Evolutionary conservation across 1,284 basidiomycete genomes (phyloP), one percentile per base, ranked within the genome.

Genomic region (Nidula niveotomentosa): DNA sequence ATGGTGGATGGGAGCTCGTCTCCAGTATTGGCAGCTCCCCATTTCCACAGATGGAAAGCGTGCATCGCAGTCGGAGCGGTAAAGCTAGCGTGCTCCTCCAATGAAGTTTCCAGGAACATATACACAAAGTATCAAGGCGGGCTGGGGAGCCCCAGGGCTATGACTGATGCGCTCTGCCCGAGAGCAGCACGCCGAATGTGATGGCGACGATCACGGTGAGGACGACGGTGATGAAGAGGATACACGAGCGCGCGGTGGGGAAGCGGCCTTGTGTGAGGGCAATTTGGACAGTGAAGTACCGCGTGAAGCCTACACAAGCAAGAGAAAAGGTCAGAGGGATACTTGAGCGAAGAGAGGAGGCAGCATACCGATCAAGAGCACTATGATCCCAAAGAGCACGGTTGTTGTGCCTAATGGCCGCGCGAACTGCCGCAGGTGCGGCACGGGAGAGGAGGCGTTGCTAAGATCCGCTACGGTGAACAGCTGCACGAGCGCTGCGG

Each of bases 251-350:
- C 12, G 84, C 80, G 8, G 79, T 76, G 6, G 85, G 84, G 57
- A 83, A 88, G 44, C 71, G 64, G 6, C 84, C 83, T 34, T 72
- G 65, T 0, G 76, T 75, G 36, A 88, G 70, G 3, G 79, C 73
- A 6, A 61, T 58, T 60, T 87, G 84, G n/a, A 86, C 67, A 9
- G 71, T 57, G 64, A 86, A 86, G 64, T 83, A 87, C 6, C 85
- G 76, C 13, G 62, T 60, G 12, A 79, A 66, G 30, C 83, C 83
- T 80, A 53, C 46, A 52, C 18, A 8, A 13, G 18, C 37, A 45
- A 46, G 15, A 13, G 23, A n/a, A 34, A 12, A 7, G 36, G n/a
- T 41, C 8, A 54, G n/a, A 44, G 36, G n/a, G n/a, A 8, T 8
- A 3, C 8, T 41, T 8, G 12, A 50, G 37, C 8, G 23, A 8